These are phyloP conservation scores for Cyanodermella asteris DNA, from an alignment of 2,329 filamentous ascomycete genomes.

Conservation along the genomic window DNA sequence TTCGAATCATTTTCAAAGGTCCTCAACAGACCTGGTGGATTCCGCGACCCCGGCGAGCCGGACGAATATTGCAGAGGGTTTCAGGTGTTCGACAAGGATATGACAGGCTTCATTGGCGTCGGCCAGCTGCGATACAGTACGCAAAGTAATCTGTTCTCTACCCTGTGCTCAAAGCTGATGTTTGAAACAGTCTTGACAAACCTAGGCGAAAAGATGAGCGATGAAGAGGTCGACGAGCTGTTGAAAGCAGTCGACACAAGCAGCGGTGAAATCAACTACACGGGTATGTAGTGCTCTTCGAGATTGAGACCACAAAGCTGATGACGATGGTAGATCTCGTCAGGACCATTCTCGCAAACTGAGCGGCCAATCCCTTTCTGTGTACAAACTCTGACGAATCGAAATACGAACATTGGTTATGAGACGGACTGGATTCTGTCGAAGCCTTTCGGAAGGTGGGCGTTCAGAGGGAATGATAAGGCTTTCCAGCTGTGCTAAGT, in stretches of 20 bases:
- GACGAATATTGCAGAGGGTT: conserved; percentile 98
- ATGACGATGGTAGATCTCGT: conserved; percentile 41
- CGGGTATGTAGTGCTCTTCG: conserved; percentile 34
- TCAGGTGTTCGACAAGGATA: conserved; percentile 98
- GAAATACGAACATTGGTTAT: too few relatives aligned
- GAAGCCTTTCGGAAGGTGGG: too few relatives aligned
- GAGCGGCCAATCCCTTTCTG: too few relatives aligned
- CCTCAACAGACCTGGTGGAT: conserved; percentile 90
- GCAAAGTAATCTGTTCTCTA: conserved; percentile 7
- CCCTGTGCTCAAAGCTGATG: not conserved
- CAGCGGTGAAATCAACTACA: conserved; percentile 94
- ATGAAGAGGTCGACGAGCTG: conserved; percentile 96
- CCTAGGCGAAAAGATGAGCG: conserved; percentile 96
- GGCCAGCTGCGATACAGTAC: conserved; percentile 80
- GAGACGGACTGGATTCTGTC: too few relatives aligned
- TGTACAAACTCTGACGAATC: too few relatives aligned
- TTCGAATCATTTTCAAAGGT: conserved; percentile 95
- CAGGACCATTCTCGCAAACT: conserved; percentile 71
- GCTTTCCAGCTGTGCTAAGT: too few relatives aligned
- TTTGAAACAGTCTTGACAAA: conserved; percentile 56
- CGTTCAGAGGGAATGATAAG: too few relatives aligned
- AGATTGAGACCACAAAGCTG: conserved; percentile 1
- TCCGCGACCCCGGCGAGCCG: conserved; percentile 92
- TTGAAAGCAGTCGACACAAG: conserved; percentile 95
- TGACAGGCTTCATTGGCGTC: conserved; percentile 93